Percentiles rank a stretch among this genome's conserved stretches.
Evolutionary conservation across 2,329 filamentous ascomycete genomes (phyloP).

Genomic region (Cercospora brassicicola): DNA sequence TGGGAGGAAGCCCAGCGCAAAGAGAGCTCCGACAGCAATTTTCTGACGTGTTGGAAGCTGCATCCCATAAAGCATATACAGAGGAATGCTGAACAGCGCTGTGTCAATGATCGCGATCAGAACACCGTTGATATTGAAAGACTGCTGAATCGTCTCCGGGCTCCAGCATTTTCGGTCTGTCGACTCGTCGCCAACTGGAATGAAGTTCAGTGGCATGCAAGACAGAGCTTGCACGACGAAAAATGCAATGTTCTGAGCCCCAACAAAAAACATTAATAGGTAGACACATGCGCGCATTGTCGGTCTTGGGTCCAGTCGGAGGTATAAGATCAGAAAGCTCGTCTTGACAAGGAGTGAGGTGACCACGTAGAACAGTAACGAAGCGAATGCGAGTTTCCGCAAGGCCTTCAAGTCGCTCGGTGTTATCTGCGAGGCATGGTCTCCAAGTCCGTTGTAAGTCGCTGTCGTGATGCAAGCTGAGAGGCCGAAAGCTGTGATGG

Average conservation of each 20-base stretch:
- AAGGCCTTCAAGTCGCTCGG: neutral
- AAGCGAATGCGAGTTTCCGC: constrained; percentile 17
- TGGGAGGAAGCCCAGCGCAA: constrained; percentile 20
- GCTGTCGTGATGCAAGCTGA: constrained; percentile 14
- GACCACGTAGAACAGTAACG: constrained; percentile 14
- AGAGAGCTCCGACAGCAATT: constrained; percentile 15
- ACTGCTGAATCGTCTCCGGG: constrained; percentile 11
- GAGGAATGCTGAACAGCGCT: constrained; percentile 17
- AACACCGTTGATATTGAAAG: constrained; percentile 18
- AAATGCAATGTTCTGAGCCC: constrained; percentile 8
- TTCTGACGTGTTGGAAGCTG: constrained; percentile 16
- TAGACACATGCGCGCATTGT: constrained; percentile 22
- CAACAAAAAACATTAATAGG: constrained; percentile 13
- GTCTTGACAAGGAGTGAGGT: constrained; percentile 19
- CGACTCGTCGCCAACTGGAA: neutral
- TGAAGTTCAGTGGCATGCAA: constrained; percentile 12
- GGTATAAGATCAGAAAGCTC: constrained; percentile 21
- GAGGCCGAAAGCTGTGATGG: constrained; percentile 18
- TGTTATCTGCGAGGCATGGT: constrained; percentile 5
- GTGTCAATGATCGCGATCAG: constrained; percentile 10
- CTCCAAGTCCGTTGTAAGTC: constrained; percentile 20
- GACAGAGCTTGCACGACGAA: constrained; percentile 14
- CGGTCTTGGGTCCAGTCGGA: constrained; percentile 19
- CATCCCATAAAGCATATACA: constrained; percentile 20
- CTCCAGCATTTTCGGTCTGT: constrained; percentile 14